Base-by-base conservation (phyloP, 1,139 yeast species). In the Yamadazyma friedrichii region DNA sequence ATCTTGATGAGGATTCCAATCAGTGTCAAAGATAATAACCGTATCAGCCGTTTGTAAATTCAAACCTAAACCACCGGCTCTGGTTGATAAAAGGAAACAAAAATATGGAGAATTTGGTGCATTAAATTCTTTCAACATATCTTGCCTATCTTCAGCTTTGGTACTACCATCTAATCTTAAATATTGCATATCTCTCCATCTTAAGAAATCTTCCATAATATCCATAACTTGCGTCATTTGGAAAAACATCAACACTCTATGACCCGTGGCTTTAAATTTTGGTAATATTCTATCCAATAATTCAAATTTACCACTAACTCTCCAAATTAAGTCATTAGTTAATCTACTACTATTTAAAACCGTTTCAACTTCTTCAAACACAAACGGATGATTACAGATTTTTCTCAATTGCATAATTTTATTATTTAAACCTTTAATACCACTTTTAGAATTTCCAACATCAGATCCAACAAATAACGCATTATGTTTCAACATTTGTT, bases 381-480 rank as follows among this genome's bases (percentile, higher is more conserved):
- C 98, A 68, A 85, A 93, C 1, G 98, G 98, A 70, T 93, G 98
- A 61, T 93, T 93, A 70, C 98, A 93, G 52, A 93, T 89, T 63
- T 93, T 93, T 55, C 96, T 80, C 64, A 93, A 74, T 65, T 93
- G 98, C 98, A 93, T 93, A 42, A 93, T 80, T 58, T 89, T 89
- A 57, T 89, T 88, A 59, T 89, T 88, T 54, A 88, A 82, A 44
- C 95, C 91, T 68, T 91, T 88, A 46, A 91, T 77, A 24, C 84
- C 82, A 10, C 76, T 67, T 39, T 74, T 73, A 42, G 76, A 67
- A 35, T 53, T 56, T 48, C 74, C 64, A 36, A 68, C 68, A 33
- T 56, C 56, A 6, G 68, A 67, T 43, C 84, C 83, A 35, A 83
- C 76, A 55, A 76, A 84, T 34, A 85, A 65, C 24, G 82, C 76